Evolutionary conservation across 169 alveolate species (phyloP).

Genomic region (Theileria equi): DNA sequence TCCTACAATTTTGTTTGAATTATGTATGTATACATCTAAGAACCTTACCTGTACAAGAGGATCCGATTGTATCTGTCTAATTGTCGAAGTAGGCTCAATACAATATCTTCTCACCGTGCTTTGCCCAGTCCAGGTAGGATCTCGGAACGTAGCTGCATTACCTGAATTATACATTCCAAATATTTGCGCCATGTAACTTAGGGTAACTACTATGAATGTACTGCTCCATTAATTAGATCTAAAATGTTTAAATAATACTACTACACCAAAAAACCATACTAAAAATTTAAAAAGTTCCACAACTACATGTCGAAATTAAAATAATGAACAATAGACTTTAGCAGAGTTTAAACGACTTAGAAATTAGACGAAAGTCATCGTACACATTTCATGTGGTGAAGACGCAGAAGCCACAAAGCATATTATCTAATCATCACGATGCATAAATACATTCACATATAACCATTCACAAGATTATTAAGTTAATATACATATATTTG

Average conservation of each 20-base stretch:
- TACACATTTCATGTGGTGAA: too few relatives aligned
- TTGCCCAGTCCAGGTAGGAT: conserved; percentile 15
- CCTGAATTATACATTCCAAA: background rate
- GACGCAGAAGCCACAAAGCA: too few relatives aligned
- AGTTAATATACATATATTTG: too few relatives aligned
- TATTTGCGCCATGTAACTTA: background rate
- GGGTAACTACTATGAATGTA: background rate
- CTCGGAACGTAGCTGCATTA: conserved; percentile 13
- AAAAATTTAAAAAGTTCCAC: background rate
- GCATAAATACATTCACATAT: too few relatives aligned
- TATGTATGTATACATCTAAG: background rate
- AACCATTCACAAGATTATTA: too few relatives aligned
- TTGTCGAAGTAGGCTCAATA: conserved; percentile 16
- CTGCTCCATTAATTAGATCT: background rate
- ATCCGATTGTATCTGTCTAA: background rate
- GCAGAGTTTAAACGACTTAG: too few relatives aligned
- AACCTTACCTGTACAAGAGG: conserved; percentile 11
- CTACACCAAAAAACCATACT: background rate
- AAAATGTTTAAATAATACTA: background rate
- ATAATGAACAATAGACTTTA: too few relatives aligned
- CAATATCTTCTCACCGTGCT: conserved; percentile 54
- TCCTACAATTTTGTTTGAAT: conserved; percentile 3
- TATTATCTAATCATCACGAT: too few relatives aligned
- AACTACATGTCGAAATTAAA: background rate
- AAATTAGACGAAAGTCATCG: too few relatives aligned